Evolutionary conservation across 2,329 filamentous ascomycete species (phyloP).

Genomic region (Lasiodiplodia citricola): DNA sequence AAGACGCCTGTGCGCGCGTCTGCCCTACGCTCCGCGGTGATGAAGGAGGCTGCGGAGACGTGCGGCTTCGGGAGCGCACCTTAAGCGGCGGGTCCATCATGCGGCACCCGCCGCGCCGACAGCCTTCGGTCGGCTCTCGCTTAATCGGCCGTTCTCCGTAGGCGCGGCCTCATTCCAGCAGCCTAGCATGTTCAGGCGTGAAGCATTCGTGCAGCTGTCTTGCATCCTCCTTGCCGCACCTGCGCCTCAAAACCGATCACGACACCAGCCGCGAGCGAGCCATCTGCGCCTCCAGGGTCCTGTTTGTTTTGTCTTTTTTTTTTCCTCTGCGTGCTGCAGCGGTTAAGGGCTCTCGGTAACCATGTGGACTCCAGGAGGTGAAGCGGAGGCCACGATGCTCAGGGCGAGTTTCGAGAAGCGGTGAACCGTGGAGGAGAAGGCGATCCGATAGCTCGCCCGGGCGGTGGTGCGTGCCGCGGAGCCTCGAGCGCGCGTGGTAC

Average conservation of each 20-base stretch:
- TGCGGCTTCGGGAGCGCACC: conserved; percentile 11
- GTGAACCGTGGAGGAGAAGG: not conserved
- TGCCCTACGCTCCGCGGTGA: conserved; percentile 2
- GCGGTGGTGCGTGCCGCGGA: not conserved
- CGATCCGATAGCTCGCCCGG: not conserved
- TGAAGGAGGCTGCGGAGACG: conserved; percentile 12
- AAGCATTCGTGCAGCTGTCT: conserved; percentile 9
- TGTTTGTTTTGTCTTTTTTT: not conserved
- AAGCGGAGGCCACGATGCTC: not conserved
- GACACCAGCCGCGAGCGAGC: not conserved
- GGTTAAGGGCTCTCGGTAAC: too few species aligned
- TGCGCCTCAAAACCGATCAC: not conserved
- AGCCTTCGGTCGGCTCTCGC: conserved; percentile 5
- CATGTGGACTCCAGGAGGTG: not conserved
- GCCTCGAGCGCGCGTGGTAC: not conserved
- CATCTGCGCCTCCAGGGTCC: not conserved
- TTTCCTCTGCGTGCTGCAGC: not conserved
- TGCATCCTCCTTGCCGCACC: conserved; percentile 16
- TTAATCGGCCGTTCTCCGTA: not conserved
- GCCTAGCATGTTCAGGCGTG: not conserved
- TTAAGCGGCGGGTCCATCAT: conserved; percentile 4
- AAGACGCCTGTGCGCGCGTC: conserved; percentile 4
- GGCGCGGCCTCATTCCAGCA: not conserved
- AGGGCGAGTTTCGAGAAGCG: not conserved
- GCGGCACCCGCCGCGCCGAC: not conserved